Percentiles rank a stretch among this genome's conserved stretches.
These are phyloP conservation scores for Opeltia flavorubescens DNA, from an alignment of 495 filamentous ascomycete species.

Conservation along the genomic window DNA sequence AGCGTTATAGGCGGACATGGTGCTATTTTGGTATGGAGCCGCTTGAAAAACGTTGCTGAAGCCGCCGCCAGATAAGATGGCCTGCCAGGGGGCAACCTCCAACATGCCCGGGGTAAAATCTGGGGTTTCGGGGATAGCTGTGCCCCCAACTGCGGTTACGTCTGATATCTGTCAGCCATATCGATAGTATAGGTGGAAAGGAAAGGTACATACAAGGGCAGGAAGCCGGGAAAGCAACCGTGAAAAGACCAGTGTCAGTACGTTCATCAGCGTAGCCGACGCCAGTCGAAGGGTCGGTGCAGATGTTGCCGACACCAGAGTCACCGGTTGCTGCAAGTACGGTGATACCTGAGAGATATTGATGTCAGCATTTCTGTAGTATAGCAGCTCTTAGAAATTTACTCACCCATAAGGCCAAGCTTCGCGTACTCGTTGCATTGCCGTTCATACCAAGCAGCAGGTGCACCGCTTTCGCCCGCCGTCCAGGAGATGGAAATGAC, in stretches of 20 bases:
- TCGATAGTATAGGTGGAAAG: slow-evolving; percentile 19
- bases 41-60: slow-evolving; percentile 49
- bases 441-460: slow-evolving; percentile 32
- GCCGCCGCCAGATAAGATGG: slow-evolving; percentile 39
- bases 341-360: too few relatives aligned
- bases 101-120: slow-evolving; percentile 21
- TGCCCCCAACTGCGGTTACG: slow-evolving; percentile 8
- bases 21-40: slow-evolving; percentile 38
- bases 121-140: slow-evolving; percentile 17
- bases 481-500: slow-evolving; percentile 44
- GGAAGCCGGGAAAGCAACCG: slow-evolving; percentile 28
- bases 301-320: too few relatives aligned
- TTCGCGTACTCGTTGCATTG: slow-evolving; percentile 41
- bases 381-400: too few relatives aligned
- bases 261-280: slow-evolving; percentile 45
- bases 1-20: too few relatives aligned
- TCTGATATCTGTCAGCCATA: slow-evolving; percentile 21
- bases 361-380: too few relatives aligned
- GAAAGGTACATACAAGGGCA: slow-evolving; percentile 34
- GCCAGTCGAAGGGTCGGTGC: slow-evolving; percentile 38
- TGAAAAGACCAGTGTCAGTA: slow-evolving; percentile 30
- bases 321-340: too few relatives aligned
- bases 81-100: slow-evolving; percentile 21
- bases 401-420: slow-evolving; percentile 46
- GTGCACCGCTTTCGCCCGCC: slow-evolving; percentile 28